Evolutionary conservation across 306 rosid genomes (phyloP).

Genomic region (Malus domestica): ASM211411v1 NC_041798.1:35387501-35388000

Average conservation of each 20-base stretch:
- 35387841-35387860: constrained; percentile 98
- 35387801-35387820: constrained; percentile 80
- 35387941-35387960: background rate
- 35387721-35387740: background rate
- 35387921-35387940: background rate
- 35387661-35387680: background rate
- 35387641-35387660: constrained; percentile 46
- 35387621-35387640: constrained; percentile 72
- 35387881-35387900: constrained; percentile 74
- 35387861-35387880: constrained; percentile 86
- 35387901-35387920: constrained; percentile 32
- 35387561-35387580: constrained; percentile 89
- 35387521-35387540: constrained; percentile 51
- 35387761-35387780: constrained; percentile 9
- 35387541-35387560: constrained; percentile 90
- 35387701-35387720: background rate
- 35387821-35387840: constrained; percentile 90
- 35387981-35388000: background rate
- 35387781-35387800: constrained; percentile 68
- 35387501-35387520: background rate
- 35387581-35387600: constrained; percentile 88
- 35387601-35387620: constrained; percentile 74
- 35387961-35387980: background rate
- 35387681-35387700: background rate
- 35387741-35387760: background rate